Evolutionary conservation across 106 monocot species (phyloP), one percentile per base, ranked within the genome.

Genomic region (Dendrobium huoshanense): DNA sequence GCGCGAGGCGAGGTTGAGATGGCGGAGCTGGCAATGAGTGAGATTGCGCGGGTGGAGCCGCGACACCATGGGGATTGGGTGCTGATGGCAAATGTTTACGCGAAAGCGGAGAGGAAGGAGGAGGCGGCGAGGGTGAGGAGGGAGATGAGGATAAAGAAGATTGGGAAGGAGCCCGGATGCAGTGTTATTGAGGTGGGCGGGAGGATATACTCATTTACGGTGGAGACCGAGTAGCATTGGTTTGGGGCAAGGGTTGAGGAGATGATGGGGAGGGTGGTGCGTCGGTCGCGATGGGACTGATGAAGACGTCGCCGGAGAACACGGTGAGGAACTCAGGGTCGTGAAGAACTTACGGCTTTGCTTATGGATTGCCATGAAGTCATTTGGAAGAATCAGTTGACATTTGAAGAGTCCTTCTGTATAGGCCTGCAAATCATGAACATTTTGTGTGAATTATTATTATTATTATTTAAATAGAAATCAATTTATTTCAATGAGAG

Each of bases 171-270:
- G 51, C 83, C 83, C 33, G 87, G 83, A 17, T 79, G 85, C 64
- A 87, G 87, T 72, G 82, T 75, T 24, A 74, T 92, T 25, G 85
- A 92, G 55, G 75, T 48, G 48, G 79, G 79, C 41, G 79, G 80
- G 22, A 47, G 58, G 58, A 58, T 58, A 16, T 20, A 58, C 20
- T 58, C 58, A 13, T 58, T 58, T 20, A 4, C 20, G 16, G 58
- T 58, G 10, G 58, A 58, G 58, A 13, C 9, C 58, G 58, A 20
- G 58, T 16, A 58, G 58, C 58, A 20, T 16, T 20, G 58, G 20
- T 58, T 13, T 58, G 19, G 19, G 0, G 58, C 56, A 10, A 10
- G 4, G 56, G 56, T 58, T 4, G 20, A 58, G 58, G 15, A 58
- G 58, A 58, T 58, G 58, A 58, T 58, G 58, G 58, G 4, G 16